Percentiles rank a stretch among this genome's conserved stretches.
These are phyloP conservation scores for Urostyla sp. DNA, from an alignment of 73 alveolate species.

Conservation along the genomic window DNA sequence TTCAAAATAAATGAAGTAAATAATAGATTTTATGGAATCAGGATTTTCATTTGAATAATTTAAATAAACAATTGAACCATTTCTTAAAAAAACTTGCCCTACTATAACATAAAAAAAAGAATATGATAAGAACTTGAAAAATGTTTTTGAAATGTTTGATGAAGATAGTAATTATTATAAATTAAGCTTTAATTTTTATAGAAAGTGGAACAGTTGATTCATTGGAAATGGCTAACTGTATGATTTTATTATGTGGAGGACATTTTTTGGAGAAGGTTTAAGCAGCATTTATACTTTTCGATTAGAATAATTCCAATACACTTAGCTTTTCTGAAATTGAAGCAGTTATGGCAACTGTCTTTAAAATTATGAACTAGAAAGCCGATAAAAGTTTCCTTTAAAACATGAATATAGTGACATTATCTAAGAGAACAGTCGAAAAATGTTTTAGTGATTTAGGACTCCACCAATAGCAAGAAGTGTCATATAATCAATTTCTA, in stretches of 20 bases:
- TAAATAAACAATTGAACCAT: constrained; percentile 18
- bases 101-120: constrained; percentile 7
- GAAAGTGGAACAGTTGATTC: constrained; percentile 40
- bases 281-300: constrained; percentile 49
- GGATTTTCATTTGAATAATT: not conserved
- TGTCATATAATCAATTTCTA: not conserved
- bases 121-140: not conserved
- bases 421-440: constrained; percentile 21
- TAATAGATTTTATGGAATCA: constrained; percentile 8
- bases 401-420: not conserved
- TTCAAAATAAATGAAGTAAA: constrained; percentile 26
- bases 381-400: not conserved
- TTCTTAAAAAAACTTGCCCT: not conserved
- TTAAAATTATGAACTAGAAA: constrained; percentile 3
- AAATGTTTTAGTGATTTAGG: constrained; percentile 32
- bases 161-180: constrained; percentile 6
- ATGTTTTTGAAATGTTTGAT: constrained; percentile 43
- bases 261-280: constrained; percentile 14
- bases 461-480: not conserved
- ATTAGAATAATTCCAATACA: constrained; percentile 25
- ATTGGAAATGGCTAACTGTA: constrained; percentile 45
- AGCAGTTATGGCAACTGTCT: constrained; percentile 6
- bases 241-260: constrained; percentile 52
- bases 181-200: not conserved
- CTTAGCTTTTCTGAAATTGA: constrained; percentile 23